Conservation (phyloP, 352 stramenopile species). For the Pythium myriotylum region DNA sequence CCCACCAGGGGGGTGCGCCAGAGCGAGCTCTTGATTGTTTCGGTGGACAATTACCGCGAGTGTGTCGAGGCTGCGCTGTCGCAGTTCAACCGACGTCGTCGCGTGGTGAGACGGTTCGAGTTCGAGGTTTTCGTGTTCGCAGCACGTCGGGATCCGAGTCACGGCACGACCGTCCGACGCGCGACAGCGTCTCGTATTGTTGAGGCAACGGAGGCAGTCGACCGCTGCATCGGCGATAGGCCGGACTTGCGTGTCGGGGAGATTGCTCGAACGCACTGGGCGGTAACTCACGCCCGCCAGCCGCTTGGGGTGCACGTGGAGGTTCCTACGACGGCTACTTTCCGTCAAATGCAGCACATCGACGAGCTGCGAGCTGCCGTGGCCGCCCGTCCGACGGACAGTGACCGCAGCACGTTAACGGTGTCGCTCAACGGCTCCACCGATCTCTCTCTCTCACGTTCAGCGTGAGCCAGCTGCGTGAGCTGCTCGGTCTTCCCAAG, state of each 20-base stretch:
- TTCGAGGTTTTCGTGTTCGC: neutral
- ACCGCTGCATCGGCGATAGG: neutral
- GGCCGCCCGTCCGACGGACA: neutral
- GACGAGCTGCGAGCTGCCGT: neutral
- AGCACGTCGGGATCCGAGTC: too few relatives aligned
- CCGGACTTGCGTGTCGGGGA: neutral
- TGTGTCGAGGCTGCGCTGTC: neutral
- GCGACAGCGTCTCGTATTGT: neutral
- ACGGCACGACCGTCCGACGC: neutral
- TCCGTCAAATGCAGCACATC: neutral
- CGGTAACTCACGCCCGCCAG: slow-evolving; percentile 2
- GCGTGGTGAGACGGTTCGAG: neutral
- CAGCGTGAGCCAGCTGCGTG: neutral
- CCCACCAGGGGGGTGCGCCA: neutral
- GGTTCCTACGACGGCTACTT: neutral
- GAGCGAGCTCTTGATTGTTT: neutral
- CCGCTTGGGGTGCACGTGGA: neutral
- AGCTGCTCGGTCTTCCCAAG: neutral
- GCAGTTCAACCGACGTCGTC: neutral
- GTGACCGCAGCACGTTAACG: neutral
- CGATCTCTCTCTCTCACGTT: neutral
- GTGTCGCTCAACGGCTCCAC: neutral
- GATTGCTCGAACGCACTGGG: too few relatives aligned
- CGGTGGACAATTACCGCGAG: neutral
- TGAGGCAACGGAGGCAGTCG: neutral